Percentiles rank a stretch among this genome's conserved stretches.
phyloP scores from a whole-genome alignment of 2,329 filamentous ascomycete genomes.

The Trichoderma atrobrunneum region DNA sequence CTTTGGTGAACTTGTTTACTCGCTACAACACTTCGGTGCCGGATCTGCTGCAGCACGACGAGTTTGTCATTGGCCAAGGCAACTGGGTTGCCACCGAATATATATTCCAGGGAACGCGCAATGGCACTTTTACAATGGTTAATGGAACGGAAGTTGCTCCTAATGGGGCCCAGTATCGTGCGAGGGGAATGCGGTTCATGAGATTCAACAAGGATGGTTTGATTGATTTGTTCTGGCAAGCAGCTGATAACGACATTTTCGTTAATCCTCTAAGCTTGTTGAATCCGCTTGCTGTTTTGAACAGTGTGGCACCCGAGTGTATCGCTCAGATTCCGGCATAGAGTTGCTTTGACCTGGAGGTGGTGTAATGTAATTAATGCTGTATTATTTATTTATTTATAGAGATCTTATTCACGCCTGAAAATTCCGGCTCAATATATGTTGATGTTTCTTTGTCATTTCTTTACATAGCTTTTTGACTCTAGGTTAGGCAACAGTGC shows the following conservation, averaged over 20 bases:
- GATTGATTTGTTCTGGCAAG: conserved; percentile 11
- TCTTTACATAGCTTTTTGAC: not conserved
- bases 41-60: not conserved
- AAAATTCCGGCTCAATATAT: not conserved
- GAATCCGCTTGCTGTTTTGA: not conserved
- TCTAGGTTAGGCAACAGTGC: not conserved
- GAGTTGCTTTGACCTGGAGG: not conserved
- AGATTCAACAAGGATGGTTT: conserved; percentile 2
- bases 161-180: not conserved
- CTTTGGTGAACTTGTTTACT: not conserved
- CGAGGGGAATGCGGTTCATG: not conserved
- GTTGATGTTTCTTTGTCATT: not conserved
- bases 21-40: conserved; percentile 6
- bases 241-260: not conserved
- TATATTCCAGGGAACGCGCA: not conserved
- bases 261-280: not conserved
- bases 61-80: conserved; percentile 2
- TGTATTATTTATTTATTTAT: not conserved
- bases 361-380: not conserved
- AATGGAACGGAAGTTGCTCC: not conserved
- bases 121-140: not conserved
- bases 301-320: not conserved
- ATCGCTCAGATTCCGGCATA: not conserved
- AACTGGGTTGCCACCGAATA: conserved; percentile 10
- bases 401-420: not conserved